phyloP scores from a whole-genome alignment of 2,329 filamentous ascomycete genomes.

The Pyrenophora graminea region DNA sequence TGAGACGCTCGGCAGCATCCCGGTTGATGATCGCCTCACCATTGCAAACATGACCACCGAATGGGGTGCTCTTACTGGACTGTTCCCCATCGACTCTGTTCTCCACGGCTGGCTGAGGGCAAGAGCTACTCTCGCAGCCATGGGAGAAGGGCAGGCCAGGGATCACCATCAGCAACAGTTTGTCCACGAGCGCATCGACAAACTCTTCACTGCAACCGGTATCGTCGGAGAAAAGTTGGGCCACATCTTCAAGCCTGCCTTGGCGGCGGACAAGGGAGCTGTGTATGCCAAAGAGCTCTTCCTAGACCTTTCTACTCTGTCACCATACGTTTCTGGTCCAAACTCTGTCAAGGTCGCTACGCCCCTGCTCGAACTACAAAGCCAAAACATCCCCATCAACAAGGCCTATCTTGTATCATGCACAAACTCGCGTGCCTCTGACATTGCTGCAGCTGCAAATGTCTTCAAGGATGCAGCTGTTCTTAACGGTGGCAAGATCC shows the following conservation, averaged over 20 bases:
- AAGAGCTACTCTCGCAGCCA: constrained; percentile 74
- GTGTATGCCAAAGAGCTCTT: constrained; percentile 82
- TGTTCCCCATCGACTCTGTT: constrained; percentile 79
- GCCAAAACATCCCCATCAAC: constrained; percentile 75
- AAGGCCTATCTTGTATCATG: constrained; percentile 89
- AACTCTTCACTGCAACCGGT: constrained; percentile 60
- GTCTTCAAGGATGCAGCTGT: constrained; percentile 80
- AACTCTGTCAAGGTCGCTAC: constrained; percentile 90
- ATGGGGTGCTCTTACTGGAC: constrained; percentile 72
- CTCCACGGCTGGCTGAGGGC: constrained; percentile 74
- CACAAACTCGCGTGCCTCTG: constrained; percentile 82
- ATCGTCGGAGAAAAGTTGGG: constrained; percentile 43
- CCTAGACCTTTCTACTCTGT: constrained; percentile 79
- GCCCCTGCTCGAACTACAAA: constrained; percentile 72
- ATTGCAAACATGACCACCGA: constrained; percentile 84
- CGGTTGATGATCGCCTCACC: constrained; percentile 73
- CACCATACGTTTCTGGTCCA: constrained; percentile 82
- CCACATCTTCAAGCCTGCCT: constrained; percentile 57
- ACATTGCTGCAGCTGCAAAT: constrained; percentile 78
- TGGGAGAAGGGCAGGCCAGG: constrained; percentile 57
- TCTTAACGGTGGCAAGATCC: constrained; percentile 61
- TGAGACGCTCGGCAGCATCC: constrained; percentile 73
- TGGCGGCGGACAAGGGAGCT: constrained; percentile 75
- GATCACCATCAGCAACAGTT: constrained; percentile 63
- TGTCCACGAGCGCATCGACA: constrained; percentile 72